Evolutionary conservation across 176 grass and related monocot genomes (phyloP), one percentile per base, ranked within the genome.

Genomic region (Phoenix roebelenii): DNA sequence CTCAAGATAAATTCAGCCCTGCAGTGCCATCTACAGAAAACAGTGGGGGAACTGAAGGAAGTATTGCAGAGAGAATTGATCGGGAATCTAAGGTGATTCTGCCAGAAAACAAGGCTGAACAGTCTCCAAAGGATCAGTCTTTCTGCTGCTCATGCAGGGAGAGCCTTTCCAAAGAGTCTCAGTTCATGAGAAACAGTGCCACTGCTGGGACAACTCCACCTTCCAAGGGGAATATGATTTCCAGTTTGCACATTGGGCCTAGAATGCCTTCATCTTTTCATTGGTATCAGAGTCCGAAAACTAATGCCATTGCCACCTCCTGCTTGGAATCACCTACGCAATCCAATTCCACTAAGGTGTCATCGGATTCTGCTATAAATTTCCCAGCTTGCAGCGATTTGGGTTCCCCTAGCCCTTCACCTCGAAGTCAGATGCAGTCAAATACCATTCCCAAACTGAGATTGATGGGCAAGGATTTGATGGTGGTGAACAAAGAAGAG

Each of bases 401-500:
- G 58, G 72, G 67, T 55, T 98, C 80, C 55, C 54, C 54, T 23
- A 75, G 72, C 25, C 65, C 80, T 69, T 77, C 66, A 35, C 60
- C 74, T 69, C 81, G 59, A 72, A 72, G 50, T 55, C 84, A 76
- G 64, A 76, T 66, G 50, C 73, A 82, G 58, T 88, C 93, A 15
- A 82, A 75, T 23, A 61, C 89, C 59, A 98, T 83, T 72, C 84
- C 82, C 57, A 61, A 92, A 65, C 66, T 98, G 52, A 78, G 93
- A 63, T 70, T 98, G 60, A 98, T 98, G 93, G 93, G 87, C 61
- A 98, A 98, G 57, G 78, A 98, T 44, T 78, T 98, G 60, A 75
- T 81, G 75, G 87, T 98, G 73, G 83, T 92, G 81, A 98, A 85
- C 79, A 90, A 75, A 4, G 87, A 98, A 66, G 87, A 85, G 77